These are phyloP conservation scores for Rhizoclosmatium sp. DNA, from an alignment of 192 early-diverging fungal genomes.

Conservation along the genomic window DNA sequence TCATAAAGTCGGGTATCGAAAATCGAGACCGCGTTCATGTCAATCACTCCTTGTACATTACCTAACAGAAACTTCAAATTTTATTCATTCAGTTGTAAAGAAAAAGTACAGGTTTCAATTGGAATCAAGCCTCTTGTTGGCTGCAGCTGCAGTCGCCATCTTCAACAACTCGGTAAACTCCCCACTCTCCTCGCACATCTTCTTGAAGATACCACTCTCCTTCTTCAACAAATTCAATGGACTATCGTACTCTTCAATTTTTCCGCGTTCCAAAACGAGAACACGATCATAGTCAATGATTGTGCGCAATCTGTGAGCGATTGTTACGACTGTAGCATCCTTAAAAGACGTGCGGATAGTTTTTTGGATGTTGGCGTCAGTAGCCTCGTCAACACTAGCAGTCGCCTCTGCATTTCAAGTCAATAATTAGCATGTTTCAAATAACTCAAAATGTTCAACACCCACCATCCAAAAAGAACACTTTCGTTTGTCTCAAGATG, in stretches of 20 bases:
- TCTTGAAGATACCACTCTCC: conserved; percentile 28
- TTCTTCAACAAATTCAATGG: conserved; percentile 53
- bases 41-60: too few relatives aligned
- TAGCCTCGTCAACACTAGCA: conserved; percentile 53
- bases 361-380: conserved; percentile 39
- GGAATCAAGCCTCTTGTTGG: too few relatives aligned
- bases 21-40: too few relatives aligned
- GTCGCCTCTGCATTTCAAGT: conserved; percentile 76
- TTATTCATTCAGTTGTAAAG: too few relatives aligned
- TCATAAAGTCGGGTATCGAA: too few relatives aligned
- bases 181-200: conserved; percentile 72
- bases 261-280: conserved; percentile 75
- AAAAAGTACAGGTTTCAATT: too few relatives aligned
- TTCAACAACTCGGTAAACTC: conserved; percentile 74
- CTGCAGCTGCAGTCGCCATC: conserved; percentile 34
- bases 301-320: conserved; percentile 53
- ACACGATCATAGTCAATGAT: conserved; percentile 67
- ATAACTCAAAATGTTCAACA: not conserved
- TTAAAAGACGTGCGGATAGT: conserved; percentile 42
- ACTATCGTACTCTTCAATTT: conserved; percentile 53
- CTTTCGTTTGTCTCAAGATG: conserved; percentile 60
- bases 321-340: conserved; percentile 55
- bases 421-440: conserved; percentile 34
- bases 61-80: too few relatives aligned
- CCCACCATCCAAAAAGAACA: conserved; percentile 48